Conservation (phyloP, 495 filamentous ascomycete genomes). For the Hypoxylon trugodes region DNA sequence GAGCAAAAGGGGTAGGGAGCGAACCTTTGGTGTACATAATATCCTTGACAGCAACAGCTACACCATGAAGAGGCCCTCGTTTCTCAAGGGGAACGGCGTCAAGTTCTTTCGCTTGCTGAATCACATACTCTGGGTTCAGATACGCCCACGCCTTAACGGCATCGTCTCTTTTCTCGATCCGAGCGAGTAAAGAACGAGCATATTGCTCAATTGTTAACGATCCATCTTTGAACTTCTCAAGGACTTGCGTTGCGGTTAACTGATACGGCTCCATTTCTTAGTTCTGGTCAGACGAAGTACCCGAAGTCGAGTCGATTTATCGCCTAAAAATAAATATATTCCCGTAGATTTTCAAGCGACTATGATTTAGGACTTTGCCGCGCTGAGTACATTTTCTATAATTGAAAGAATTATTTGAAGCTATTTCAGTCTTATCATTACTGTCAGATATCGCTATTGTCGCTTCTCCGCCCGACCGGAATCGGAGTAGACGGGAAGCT, state of each 20-base stretch:
- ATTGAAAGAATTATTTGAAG: no score
- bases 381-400: no score
- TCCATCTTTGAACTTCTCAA: slow-evolving; percentile 45
- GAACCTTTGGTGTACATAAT: slow-evolving; percentile 63
- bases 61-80: slow-evolving; percentile 62
- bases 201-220: slow-evolving; percentile 60
- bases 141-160: slow-evolving; percentile 63
- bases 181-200: slow-evolving; percentile 59
- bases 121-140: slow-evolving; percentile 56
- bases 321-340: no score
- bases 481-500: slow-evolving; percentile 9
- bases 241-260: slow-evolving; percentile 51
- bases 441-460: no score
- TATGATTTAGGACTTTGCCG: no score
- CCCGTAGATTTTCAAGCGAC: background rate
- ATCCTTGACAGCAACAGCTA: slow-evolving; percentile 66
- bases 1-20: background rate
- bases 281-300: background rate
- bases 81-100: slow-evolving; percentile 55
- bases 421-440: no score
- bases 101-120: slow-evolving; percentile 59
- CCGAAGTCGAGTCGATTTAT: background rate
- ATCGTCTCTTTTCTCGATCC: slow-evolving; percentile 57
- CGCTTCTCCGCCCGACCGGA: slow-evolving; percentile 4
- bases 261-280: slow-evolving; percentile 45